phyloP scores from a whole-genome alignment of 176 grass and related monocot species.

The Pharus latifolius region DNA sequence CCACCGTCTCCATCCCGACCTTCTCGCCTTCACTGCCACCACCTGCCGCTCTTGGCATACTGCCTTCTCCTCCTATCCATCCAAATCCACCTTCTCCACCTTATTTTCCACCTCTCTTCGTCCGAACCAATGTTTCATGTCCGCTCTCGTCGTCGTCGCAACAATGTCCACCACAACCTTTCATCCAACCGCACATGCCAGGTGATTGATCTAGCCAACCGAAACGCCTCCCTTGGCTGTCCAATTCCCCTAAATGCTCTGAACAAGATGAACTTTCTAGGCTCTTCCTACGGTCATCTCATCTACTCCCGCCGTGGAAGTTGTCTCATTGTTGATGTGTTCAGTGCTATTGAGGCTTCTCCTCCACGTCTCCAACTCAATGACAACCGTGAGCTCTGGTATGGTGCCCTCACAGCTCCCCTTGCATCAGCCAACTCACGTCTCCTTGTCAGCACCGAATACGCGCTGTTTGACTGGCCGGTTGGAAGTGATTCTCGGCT shows the following conservation, averaged over 20 bases:
- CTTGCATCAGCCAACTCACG: conserved; percentile 21
- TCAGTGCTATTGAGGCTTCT: conserved; percentile 25
- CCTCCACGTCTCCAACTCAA: conserved; percentile 15
- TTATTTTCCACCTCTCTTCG: conserved; percentile 20
- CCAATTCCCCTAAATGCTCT: not conserved
- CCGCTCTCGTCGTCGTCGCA: not conserved
- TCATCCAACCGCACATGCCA: not conserved
- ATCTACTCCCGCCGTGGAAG: not conserved
- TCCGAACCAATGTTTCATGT: not conserved
- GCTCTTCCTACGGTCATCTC: conserved; percentile 30
- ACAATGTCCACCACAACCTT: not conserved
- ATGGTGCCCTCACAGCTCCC: conserved; percentile 33
- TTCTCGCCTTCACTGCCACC: conserved; percentile 20
- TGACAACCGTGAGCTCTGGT: not conserved
- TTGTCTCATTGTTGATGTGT: conserved; percentile 29
- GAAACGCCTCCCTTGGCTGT: not conserved
- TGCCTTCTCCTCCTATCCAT: conserved; percentile 2
- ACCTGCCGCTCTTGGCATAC: conserved; percentile 31
- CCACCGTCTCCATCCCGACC: too few relatives aligned
- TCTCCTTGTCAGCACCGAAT: conserved; percentile 6
- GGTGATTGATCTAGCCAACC: conserved; percentile 8
- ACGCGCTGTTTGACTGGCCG: conserved; percentile 24
- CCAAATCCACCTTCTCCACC: not conserved
- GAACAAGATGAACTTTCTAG: not conserved
- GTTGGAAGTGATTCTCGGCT: conserved; percentile 12